Conservation (phyloP, 208 protist species). For the Leishmania guyanensis region DNA sequence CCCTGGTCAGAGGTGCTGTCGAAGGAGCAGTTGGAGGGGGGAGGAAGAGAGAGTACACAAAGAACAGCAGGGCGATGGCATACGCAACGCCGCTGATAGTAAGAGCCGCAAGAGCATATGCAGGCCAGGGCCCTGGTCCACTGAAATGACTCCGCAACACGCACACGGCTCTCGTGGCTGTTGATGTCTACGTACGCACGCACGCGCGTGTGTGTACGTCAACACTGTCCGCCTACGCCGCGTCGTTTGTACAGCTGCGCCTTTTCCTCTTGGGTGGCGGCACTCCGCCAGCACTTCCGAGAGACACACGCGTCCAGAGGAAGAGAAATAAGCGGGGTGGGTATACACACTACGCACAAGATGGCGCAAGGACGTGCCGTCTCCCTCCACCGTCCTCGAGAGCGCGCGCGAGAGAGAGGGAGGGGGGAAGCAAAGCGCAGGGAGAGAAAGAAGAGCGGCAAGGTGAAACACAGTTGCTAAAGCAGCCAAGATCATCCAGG, state of each 20-base stretch:
- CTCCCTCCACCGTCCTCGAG: background rate
- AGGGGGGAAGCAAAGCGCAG: background rate
- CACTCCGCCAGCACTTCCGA: background rate
- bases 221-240: no score
- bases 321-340: background rate
- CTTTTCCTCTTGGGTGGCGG: background rate
- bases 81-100: background rate
- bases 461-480: background rate
- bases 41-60: background rate
- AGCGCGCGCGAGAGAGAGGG: background rate
- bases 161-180: background rate
- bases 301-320: conserved; percentile 7
- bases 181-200: background rate
- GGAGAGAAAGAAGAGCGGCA: background rate
- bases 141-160: background rate
- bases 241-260: no score
- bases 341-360: background rate
- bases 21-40: no score
- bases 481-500: background rate
- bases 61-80: background rate
- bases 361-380: background rate
- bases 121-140: background rate
- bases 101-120: background rate
- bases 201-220: background rate
- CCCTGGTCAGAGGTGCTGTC: background rate